Evolutionary conservation across 2,329 filamentous ascomycete species (phyloP), one percentile per base, ranked within the genome.

Genomic region (Pseudogymnoascus sp.): DNA sequence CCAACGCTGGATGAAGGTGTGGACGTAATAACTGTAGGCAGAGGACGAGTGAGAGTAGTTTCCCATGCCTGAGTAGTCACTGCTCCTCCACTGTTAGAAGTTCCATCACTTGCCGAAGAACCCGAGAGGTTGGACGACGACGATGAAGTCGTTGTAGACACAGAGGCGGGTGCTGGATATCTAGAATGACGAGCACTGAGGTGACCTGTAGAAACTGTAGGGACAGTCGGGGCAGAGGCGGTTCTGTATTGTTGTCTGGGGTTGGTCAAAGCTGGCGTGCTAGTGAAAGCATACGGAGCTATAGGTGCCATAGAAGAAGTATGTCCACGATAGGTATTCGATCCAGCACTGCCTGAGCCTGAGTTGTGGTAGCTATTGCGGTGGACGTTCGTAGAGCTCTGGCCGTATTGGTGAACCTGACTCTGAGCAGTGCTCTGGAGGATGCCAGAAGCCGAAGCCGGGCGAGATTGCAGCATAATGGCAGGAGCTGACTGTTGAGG

Each of bases 261-360:
- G 70, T 83, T 79, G 63, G 84, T 82, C 69, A 90, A 76, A 67
- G 81, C 86, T 23, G 89, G 87, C n/a, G 88, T 88, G 69, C 80
- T 82, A 2, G 85, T 89, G 72, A 92, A 92, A 44, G 89, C 88
- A 76, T 92, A 93, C 7, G 89, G 89, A 72, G 91, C 88, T 66
- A 90, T 84, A 12, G 88, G 84, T 23, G 79, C 79, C 36, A 81
- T 77, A 28, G 59, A 37, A 28, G 50, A 31, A 59, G 73, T 72
- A 67, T 78, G 81, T 66, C 80, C 80, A 70, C 82, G 84, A 73
- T 85, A 89, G 62, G 75, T 79, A 44, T 78, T 73, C 42, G 78
- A 77, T 59, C 70, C 73, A 63, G 74, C 72, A 68, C 74, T 80
- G 71, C 74, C 80, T 72, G 79, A 78, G 71, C 79, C 79, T 70